Evolutionary conservation across 768 basidiomycete genomes (phyloP).

Genomic region (Kondoa subrosea): DNA sequence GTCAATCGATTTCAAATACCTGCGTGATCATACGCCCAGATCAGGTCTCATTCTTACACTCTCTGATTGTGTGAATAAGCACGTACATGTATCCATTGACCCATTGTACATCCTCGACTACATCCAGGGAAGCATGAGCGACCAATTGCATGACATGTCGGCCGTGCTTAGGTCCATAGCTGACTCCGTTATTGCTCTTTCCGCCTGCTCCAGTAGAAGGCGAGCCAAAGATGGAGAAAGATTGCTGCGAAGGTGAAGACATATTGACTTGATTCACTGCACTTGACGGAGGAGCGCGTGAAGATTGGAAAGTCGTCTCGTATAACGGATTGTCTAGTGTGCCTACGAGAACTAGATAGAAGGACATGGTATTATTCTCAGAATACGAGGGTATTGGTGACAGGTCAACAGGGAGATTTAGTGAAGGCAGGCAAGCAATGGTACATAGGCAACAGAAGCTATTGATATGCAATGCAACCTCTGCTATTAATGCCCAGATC

Average conservation of each 20-base stretch:
- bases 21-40: slow-evolving; percentile 29
- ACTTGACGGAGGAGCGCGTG: slow-evolving; percentile 29
- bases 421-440: neutral
- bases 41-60: neutral
- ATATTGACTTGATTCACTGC: slow-evolving; percentile 16
- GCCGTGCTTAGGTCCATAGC: slow-evolving; percentile 24
- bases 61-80: neutral
- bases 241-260: slow-evolving; percentile 30
- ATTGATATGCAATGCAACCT: neutral
- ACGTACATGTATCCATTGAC: slow-evolving; percentile 42
- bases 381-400: neutral
- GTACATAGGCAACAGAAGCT: neutral
- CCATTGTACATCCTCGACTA: slow-evolving; percentile 80
- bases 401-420: neutral
- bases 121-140: slow-evolving; percentile 87
- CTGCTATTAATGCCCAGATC: neutral
- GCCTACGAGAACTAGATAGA: slow-evolving; percentile 32
- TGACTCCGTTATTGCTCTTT: slow-evolving; percentile 10
- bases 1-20: slow-evolving; percentile 90
- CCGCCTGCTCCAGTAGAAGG: neutral
- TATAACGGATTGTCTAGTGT: slow-evolving; percentile 36
- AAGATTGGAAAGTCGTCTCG: slow-evolving; percentile 32
- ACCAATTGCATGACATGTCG: slow-evolving; percentile 94
- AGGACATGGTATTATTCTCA: neutral
- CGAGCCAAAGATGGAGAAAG: slow-evolving; percentile 30